These are phyloP conservation scores for Chrysanthemum seticuspe DNA, from an alignment of 129 eudicot genomes.

Conservation along the genomic window DNA sequence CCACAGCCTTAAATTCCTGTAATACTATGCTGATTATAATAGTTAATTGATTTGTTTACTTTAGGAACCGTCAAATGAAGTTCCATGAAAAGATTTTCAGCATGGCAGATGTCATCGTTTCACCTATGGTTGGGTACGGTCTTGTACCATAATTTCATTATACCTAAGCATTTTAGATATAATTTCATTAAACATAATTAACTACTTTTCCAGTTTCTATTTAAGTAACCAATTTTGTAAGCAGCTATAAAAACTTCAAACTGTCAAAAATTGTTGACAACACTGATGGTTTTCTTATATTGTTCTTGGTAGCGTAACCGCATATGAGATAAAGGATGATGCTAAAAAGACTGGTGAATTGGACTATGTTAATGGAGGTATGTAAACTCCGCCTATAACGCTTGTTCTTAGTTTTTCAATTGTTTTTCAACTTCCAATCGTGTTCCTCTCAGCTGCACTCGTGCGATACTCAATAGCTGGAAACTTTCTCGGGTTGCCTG, in stretches of 20 bases:
- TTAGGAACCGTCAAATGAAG: constrained; percentile 76
- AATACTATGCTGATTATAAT: not conserved
- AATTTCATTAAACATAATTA: too few species aligned
- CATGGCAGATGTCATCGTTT: constrained; percentile 85
- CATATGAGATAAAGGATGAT: constrained; percentile 68
- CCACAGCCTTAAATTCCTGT: not conserved
- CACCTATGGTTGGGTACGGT: constrained; percentile 87
- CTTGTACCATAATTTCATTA: not conserved
- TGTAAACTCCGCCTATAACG: not conserved
- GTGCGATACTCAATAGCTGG: constrained; percentile 90
- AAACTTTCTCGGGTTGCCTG: constrained; percentile 93
- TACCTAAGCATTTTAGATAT: not conserved
- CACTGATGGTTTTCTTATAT: constrained; percentile 1
- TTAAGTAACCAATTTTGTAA: too few species aligned
- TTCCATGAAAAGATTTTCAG: constrained; percentile 71
- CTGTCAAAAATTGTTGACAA: not conserved
- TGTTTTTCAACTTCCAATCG: not conserved
- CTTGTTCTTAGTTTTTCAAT: not conserved
- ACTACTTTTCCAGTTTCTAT: too few species aligned
- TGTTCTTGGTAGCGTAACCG: constrained; percentile 64
- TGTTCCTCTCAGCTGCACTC: constrained; percentile 61
- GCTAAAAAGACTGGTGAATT: constrained; percentile 74
- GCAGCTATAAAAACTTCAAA: not conserved
- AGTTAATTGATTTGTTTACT: not conserved
- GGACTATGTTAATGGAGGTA: constrained; percentile 97